Evolutionary conservation across 768 basidiomycete genomes (phyloP), one percentile per base, ranked within the genome.

Genomic region (Leccinum rimulosum): DNA sequence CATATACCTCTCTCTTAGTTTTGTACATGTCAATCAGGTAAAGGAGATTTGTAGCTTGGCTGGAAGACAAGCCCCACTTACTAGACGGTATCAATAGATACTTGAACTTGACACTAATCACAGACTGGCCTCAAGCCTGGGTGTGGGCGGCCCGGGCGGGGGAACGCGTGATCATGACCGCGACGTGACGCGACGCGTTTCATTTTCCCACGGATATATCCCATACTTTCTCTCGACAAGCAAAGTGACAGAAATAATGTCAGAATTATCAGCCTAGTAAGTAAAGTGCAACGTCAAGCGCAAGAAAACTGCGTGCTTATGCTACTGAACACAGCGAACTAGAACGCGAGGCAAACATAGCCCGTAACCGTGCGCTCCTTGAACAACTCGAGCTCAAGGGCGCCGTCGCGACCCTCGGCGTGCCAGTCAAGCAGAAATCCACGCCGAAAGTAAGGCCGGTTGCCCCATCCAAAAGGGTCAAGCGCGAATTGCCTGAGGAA

Each of bases 261-360:
- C 75, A 6, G 73, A 77, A 33, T 61, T 79, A 66, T 84, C 83
- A 22, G 73, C 82, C 73, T 84, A 84, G 82, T 84, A 64, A 72
- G 81, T 64, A n/a, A 28, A 4, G 22, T 49, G 6, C 6, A 17
- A 25, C 17, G 19, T 31, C 27, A 38, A 22, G n/a, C 40, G 17
- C 48, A 47, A n/a, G 28, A 43, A 28, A 12, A 15, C 17, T 3
- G 10, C 4, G 36, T 51, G 19, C 48, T 45, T 38, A 63, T 27
- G 12, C 14, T 9, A 12, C 14, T 30, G 4, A 0, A 19, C 36
- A 48, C 56, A 84, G 84, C 47, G 91, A 92, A 74, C 75, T 81
- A 22, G 87, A 91, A 64, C 85, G 91, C 19, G 85, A 89, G 69
- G 86, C 84, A 9, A 93, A 91, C 66, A 91, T 93, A 49, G 90